Conservation (phyloP, 176 grass and related monocot species). For the Musa troglodytarum region DNA sequence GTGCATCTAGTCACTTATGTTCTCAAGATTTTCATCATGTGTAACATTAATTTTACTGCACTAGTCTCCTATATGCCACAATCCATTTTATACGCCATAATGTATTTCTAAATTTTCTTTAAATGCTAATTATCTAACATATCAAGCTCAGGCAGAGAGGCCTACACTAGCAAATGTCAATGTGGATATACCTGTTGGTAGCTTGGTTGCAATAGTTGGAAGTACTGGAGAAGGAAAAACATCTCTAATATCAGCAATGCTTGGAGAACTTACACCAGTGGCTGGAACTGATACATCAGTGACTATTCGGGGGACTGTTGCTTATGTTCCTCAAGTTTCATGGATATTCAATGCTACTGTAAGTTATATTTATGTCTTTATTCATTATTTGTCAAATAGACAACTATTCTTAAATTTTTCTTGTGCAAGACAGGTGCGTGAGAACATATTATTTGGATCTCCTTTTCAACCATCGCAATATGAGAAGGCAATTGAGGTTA, state of each 20-base stretch:
- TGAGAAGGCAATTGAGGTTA: conserved; percentile 63
- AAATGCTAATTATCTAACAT: background rate
- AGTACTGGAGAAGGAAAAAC: conserved; percentile 99
- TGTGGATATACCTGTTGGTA: conserved; percentile 79
- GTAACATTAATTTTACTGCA: no score
- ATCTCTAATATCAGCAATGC: conserved; percentile 96
- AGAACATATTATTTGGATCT: conserved; percentile 98
- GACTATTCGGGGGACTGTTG: conserved; percentile 62
- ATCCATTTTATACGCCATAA: background rate
- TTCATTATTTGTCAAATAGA: conserved; percentile 9
- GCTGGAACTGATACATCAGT: conserved; percentile 64
- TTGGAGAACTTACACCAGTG: conserved; percentile 74
- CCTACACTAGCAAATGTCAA: conserved; percentile 95
- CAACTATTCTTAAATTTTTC: conserved; percentile 9
- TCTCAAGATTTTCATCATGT: no score
- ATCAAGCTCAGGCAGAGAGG: conserved; percentile 48
- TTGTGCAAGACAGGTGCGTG: conserved; percentile 51
- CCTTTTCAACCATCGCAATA: conserved; percentile 66
- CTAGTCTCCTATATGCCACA: no score
- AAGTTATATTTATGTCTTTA: conserved; percentile 20
- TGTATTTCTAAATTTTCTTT: background rate
- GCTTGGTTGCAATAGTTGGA: conserved; percentile 91
- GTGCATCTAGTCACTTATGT: no score
- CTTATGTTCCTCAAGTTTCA: conserved; percentile 99
- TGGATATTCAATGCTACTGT: conserved; percentile 99